These are phyloP conservation scores for Ustilago crameri DNA, from an alignment of 1,284 basidiomycete genomes.

Conservation along the genomic window DNA sequence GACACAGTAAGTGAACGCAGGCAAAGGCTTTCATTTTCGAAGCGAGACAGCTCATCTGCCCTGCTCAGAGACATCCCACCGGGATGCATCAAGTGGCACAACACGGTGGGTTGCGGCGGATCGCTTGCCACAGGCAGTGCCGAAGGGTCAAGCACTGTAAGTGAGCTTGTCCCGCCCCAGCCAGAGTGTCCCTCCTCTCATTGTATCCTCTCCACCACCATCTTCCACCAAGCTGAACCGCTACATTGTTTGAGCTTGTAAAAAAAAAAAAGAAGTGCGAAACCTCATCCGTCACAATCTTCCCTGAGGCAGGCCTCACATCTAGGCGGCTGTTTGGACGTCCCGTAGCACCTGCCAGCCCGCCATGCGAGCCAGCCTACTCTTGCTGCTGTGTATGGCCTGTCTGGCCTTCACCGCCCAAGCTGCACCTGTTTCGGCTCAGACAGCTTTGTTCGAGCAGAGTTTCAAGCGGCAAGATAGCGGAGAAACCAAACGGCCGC, in stretches of 20 bases:
- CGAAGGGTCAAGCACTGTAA: neutral
- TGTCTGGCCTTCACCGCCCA: slow-evolving; percentile 39
- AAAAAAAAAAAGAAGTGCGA: too few species aligned
- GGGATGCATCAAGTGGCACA: too few species aligned
- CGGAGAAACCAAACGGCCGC: neutral
- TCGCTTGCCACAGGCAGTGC: neutral
- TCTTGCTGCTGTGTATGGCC: slow-evolving; percentile 27
- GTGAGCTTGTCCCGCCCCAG: neutral
- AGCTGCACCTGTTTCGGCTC: slow-evolving; percentile 21
- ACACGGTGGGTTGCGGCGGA: slow-evolving; percentile 3
- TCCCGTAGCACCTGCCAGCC: neutral
- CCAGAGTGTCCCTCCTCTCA: too few species aligned
- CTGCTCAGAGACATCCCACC: too few species aligned
- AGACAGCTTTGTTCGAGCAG: slow-evolving; percentile 6
- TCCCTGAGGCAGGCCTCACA: too few species aligned
- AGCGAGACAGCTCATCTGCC: neutral
- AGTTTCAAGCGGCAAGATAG: slow-evolving; percentile 1
- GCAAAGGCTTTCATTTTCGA: slow-evolving; percentile 1
- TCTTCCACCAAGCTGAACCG: neutral
- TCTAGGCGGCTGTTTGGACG: too few species aligned
- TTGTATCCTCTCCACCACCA: neutral
- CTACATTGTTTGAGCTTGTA: too few species aligned
- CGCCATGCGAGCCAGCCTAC: slow-evolving; percentile 22
- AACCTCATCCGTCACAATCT: too few species aligned
- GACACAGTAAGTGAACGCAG: too few species aligned